Evolutionary conservation across 768 basidiomycete genomes (phyloP).

Genomic region (Russula foetens): DNA sequence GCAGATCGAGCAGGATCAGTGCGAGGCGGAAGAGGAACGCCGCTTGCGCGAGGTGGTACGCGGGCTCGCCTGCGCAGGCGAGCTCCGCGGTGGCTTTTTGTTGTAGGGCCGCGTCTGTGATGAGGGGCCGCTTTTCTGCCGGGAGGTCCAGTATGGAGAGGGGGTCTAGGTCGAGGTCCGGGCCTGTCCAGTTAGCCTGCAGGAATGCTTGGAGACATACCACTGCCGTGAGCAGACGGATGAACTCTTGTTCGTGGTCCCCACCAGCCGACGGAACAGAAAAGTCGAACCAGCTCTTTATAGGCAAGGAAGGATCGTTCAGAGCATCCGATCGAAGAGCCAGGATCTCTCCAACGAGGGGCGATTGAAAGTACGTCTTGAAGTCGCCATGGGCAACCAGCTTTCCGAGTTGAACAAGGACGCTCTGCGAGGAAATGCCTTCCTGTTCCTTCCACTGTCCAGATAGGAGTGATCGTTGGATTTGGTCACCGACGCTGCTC

Average conservation of each 20-base stretch:
- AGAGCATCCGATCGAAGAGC: constrained; percentile 22
- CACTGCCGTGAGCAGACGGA: constrained; percentile 58
- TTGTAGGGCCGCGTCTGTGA: constrained; percentile 47
- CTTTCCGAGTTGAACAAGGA: constrained; percentile 37
- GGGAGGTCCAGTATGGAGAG: constrained; percentile 33
- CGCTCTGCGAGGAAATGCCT: constrained; percentile 28
- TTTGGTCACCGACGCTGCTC: constrained; percentile 15
- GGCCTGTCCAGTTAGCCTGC: constrained; percentile 96
- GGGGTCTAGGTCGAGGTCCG: constrained; percentile 56
- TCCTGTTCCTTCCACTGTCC: constrained; percentile 34
- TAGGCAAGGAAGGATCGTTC: constrained; percentile 30
- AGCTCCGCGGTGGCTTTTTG: constrained; percentile 64
- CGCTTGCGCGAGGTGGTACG: constrained; percentile 76
- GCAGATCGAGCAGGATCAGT: constrained; percentile 50
- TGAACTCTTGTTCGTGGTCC: constrained; percentile 41
- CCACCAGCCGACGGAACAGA: constrained; percentile 25
- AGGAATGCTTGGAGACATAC: constrained; percentile 85
- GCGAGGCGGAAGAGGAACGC: constrained; percentile 71
- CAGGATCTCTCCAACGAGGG: constrained; percentile 31
- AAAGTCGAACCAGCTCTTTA: constrained; percentile 31
- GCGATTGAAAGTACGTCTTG: constrained; percentile 37
- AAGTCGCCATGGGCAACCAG: constrained; percentile 55
- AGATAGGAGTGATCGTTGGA: constrained; percentile 52
- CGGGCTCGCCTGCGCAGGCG: constrained; percentile 85
- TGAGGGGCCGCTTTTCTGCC: constrained; percentile 12